These are phyloP conservation scores for Plectosphaerella plurivora DNA, from an alignment of 2,329 filamentous ascomycete species.

Conservation along the genomic window DNA sequence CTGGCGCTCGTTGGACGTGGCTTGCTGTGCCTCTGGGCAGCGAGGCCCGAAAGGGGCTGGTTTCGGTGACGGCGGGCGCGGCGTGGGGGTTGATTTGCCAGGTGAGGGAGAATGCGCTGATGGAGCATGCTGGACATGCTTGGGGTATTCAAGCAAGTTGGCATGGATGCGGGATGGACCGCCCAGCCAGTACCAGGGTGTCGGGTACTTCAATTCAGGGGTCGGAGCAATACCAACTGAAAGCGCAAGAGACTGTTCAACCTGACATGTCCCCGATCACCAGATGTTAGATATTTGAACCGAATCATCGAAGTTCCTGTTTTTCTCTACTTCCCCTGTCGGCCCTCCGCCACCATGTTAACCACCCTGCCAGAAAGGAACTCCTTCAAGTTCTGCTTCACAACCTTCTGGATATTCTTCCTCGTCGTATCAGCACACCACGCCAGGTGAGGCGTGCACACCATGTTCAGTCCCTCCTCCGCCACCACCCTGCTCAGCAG, in stretches of 20 bases:
- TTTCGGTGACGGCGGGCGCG: not conserved
- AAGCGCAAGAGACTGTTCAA: too few species aligned
- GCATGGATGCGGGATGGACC: not conserved
- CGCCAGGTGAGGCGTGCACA: conserved; percentile 25
- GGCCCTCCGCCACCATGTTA: conserved; percentile 9
- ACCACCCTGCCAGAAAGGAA: conserved; percentile 7
- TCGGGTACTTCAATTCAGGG: not conserved
- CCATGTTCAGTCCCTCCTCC: conserved; percentile 18
- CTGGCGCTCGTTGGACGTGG: not conserved
- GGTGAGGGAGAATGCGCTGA: not conserved
- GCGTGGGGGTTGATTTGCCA: not conserved
- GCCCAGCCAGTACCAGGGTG: not conserved
- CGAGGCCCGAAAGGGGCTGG: not conserved
- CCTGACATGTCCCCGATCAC: too few species aligned
- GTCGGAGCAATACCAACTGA: too few species aligned
- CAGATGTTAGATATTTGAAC: not conserved
- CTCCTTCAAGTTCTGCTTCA: conserved; percentile 8
- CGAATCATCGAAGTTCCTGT: not conserved
- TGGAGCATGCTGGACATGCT: not conserved
- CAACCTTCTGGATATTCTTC: conserved; percentile 9
- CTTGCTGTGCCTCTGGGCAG: not conserved
- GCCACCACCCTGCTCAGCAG: conserved; percentile 5
- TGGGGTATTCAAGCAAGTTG: too few species aligned
- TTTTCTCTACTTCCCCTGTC: not conserved
- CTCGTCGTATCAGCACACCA: conserved; percentile 13